Evolutionary conservation across 768 basidiomycete genomes (phyloP).

Genomic region (Candolleomyces efflorescens): DNA sequence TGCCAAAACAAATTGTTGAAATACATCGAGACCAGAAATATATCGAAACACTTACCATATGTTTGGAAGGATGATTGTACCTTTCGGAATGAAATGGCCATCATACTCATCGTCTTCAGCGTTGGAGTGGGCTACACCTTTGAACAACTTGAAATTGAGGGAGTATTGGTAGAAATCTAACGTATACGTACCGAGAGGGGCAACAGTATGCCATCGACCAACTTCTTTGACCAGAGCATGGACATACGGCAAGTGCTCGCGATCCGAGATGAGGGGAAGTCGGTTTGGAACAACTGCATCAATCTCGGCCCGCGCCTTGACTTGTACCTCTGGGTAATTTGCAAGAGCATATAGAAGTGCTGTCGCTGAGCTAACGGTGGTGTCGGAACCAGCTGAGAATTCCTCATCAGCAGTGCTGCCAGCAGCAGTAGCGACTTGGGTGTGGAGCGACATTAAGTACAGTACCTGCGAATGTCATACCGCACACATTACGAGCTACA

Average conservation of each 20-base stretch:
- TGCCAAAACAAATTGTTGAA: background rate
- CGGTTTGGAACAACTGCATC: background rate
- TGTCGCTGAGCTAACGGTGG: constrained; percentile 6
- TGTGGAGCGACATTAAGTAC: background rate
- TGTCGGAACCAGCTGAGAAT: constrained; percentile 24
- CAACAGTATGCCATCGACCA: constrained; percentile 3
- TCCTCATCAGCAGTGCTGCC: background rate
- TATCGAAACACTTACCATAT: constrained; percentile 6
- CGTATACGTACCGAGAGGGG: constrained; percentile 2
- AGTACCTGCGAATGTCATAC: constrained; percentile 14
- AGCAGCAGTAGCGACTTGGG: background rate
- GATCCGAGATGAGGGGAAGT: constrained; percentile 1
- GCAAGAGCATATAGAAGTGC: background rate
- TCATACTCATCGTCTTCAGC: constrained; percentile 10
- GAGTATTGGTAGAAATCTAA: background rate
- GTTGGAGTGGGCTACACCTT: constrained; percentile 7
- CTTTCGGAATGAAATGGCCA: constrained; percentile 14
- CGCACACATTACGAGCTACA: constrained; percentile 11
- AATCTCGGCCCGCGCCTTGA: constrained; percentile 4
- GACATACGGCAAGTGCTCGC: background rate
- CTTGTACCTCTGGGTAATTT: constrained; percentile 1
- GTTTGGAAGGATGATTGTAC: constrained; percentile 12
- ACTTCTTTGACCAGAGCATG: constrained; percentile 9
- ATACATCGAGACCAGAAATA: background rate
- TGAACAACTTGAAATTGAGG: no score